Conservation (phyloP, 805 yeast genomes). For the Candida oleophila region DNA sequence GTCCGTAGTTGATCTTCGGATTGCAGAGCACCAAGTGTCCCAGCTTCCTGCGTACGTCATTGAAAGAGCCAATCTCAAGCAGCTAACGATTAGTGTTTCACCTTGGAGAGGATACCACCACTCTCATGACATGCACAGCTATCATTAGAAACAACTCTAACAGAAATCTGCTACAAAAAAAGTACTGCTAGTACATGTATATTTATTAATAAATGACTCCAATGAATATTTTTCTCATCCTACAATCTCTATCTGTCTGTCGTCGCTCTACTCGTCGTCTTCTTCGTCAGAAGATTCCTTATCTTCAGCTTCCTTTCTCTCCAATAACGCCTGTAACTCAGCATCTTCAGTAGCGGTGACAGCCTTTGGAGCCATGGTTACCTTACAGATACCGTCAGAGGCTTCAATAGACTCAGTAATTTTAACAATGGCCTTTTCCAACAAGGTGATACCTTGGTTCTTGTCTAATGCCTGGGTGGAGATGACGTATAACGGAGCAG, state of each 20-base stretch:
- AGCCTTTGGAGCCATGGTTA: conserved; percentile 98
- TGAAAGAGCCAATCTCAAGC: conserved; percentile 38
- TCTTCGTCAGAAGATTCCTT: conserved; percentile 82
- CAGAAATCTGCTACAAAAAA: no score
- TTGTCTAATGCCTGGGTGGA: conserved; percentile 93
- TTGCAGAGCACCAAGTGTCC: conserved; percentile 32
- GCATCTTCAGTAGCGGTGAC: conserved; percentile 99
- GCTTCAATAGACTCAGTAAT: conserved; percentile 68
- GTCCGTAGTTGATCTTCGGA: conserved; percentile 33
- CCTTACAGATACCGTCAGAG: conserved; percentile 83
- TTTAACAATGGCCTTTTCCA: conserved; percentile 76
- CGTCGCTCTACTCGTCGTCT: conserved; percentile 37
- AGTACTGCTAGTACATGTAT: not conserved
- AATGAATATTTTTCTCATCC: not conserved
- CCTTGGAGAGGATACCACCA: conserved; percentile 12
- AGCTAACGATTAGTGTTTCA: conserved; percentile 26
- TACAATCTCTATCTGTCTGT: no score
- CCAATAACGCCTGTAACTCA: conserved; percentile 92
- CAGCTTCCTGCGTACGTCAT: conserved; percentile 37
- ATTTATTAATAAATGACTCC: not conserved
- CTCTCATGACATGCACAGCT: not conserved
- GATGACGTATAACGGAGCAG: conserved; percentile 94
- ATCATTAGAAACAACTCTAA: not conserved
- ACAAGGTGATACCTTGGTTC: conserved; percentile 76
- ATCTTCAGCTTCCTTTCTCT: conserved; percentile 87